phyloP scores from a whole-genome alignment of 345 rosid species.

The Crucihimalaya himalaica region DNA sequence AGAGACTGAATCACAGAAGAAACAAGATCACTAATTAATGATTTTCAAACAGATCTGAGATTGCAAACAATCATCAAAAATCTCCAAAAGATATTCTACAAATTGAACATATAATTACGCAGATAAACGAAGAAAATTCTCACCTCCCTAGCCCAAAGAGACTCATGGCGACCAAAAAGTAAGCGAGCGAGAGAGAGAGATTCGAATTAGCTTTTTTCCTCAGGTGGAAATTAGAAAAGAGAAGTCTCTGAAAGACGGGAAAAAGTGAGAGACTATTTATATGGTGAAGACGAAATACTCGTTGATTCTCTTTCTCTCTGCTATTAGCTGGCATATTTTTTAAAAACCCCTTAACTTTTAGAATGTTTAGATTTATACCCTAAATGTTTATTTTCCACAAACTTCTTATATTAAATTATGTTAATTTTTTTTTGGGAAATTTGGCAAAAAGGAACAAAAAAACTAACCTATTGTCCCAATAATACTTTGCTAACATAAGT shows the following conservation, averaged over 20 bases:
- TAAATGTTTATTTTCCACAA: too few relatives aligned
- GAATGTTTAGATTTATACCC: neutral
- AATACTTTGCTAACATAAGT: too few relatives aligned
- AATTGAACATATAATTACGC: neutral
- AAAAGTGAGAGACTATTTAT: constrained; percentile 26
- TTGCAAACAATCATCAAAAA: constrained; percentile 1
- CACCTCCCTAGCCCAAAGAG: constrained; percentile 40
- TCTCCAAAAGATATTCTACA: neutral
- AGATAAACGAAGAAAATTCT: neutral
- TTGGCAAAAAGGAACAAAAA: too few relatives aligned
- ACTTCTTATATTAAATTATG: too few relatives aligned
- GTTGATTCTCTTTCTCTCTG: constrained; percentile 23
- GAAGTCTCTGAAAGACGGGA: constrained; percentile 15
- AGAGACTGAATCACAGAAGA: constrained; percentile 11
- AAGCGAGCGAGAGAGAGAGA: constrained; percentile 11
- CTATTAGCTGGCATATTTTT: constrained; percentile 37
- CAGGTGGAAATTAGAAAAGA: constrained; percentile 25
- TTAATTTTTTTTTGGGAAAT: too few relatives aligned
- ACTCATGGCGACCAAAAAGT: constrained; percentile 29
- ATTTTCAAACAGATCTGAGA: constrained; percentile 35
- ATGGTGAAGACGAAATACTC: constrained; percentile 28
- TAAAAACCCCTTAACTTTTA: neutral
- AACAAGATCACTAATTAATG: constrained; percentile 11
- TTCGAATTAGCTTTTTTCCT: neutral
- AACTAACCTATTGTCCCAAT: too few relatives aligned